These are phyloP conservation scores for Talaromyces stipitatus DNA, from an alignment of 495 filamentous ascomycete genomes.

Conservation along the genomic window DNA sequence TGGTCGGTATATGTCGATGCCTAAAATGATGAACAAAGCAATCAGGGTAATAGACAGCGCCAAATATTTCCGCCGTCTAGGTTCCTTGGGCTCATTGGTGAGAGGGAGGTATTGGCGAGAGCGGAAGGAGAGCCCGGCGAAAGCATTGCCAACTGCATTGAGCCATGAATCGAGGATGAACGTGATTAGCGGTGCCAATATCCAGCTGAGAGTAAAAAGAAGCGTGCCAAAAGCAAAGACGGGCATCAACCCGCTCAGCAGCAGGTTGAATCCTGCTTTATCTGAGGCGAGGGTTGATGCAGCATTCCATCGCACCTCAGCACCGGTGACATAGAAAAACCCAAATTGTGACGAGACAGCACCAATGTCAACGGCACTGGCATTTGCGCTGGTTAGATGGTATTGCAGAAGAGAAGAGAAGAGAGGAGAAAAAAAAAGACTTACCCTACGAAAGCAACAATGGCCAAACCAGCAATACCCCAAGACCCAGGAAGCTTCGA, in stretches of 20 bases:
- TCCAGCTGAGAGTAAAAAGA: conserved; percentile 10
- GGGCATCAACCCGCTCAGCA: conserved; percentile 16
- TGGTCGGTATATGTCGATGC: conserved; percentile 11
- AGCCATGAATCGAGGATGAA: conserved; percentile 9
- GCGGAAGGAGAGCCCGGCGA: neutral
- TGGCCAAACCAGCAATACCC: neutral
- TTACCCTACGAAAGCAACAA: neutral
- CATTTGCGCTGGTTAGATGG: neutral
- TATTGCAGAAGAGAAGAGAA: neutral
- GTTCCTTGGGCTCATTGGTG: conserved; percentile 7
- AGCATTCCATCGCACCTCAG: conserved; percentile 19
- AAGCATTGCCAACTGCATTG: conserved; percentile 6
- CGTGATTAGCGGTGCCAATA: conserved; percentile 8
- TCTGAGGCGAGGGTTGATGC: conserved; percentile 17
- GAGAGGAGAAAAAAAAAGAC: neutral
- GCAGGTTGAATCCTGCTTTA: conserved; percentile 15
- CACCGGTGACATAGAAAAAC: conserved; percentile 20
- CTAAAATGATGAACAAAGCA: neutral
- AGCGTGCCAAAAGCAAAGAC: conserved; percentile 10
- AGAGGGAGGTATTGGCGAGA: conserved; percentile 3
- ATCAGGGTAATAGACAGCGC: neutral
- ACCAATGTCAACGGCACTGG: conserved; percentile 10
- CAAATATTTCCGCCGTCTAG: neutral
- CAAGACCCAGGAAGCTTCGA: neutral
- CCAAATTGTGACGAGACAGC: conserved; percentile 16